Conservation (phyloP, 495 filamentous ascomycete genomes). For the Tuber umbilicatum region DNA sequence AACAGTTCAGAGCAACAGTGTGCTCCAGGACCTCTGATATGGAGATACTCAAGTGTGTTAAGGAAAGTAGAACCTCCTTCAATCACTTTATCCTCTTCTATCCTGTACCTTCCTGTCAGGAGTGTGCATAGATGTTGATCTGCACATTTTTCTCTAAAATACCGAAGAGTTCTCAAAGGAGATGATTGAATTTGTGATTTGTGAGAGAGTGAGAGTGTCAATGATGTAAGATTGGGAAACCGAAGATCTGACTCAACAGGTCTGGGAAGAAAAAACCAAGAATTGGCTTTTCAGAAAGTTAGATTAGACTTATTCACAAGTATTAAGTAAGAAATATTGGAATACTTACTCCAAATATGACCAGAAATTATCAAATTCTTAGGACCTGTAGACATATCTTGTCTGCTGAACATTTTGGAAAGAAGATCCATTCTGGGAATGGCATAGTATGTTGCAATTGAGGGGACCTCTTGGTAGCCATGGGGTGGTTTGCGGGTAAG, state of each 20-base stretch:
- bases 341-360: conserved; percentile 15
- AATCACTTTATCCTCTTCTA: neutral
- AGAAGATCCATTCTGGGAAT: conserved; percentile 1
- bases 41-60: conserved; percentile 19
- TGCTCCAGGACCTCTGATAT: conserved; percentile 25
- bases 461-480: neutral
- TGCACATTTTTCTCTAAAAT: conserved; percentile 5
- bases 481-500: neutral
- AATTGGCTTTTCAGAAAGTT: conserved; percentile 11
- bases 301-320: neutral
- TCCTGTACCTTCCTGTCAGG: conserved; percentile 14
- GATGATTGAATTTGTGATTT: too few relatives aligned
- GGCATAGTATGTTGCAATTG: neutral
- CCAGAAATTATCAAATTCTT: conserved; percentile 23
- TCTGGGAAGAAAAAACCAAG: conserved; percentile 14
- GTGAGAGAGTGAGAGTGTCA: conserved; percentile 22
- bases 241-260: neutral
- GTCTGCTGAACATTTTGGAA: conserved; percentile 3
- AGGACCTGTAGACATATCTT: neutral
- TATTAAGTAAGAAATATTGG: neutral
- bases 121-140: conserved; percentile 24
- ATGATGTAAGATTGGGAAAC: conserved; percentile 7
- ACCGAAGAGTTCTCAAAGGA: conserved; percentile 6
- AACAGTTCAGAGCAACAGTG: conserved; percentile 21
- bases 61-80: conserved; percentile 13